phyloP scores from a whole-genome alignment of 1,139 yeast genomes.

The Taiozyma sp. region DNA sequence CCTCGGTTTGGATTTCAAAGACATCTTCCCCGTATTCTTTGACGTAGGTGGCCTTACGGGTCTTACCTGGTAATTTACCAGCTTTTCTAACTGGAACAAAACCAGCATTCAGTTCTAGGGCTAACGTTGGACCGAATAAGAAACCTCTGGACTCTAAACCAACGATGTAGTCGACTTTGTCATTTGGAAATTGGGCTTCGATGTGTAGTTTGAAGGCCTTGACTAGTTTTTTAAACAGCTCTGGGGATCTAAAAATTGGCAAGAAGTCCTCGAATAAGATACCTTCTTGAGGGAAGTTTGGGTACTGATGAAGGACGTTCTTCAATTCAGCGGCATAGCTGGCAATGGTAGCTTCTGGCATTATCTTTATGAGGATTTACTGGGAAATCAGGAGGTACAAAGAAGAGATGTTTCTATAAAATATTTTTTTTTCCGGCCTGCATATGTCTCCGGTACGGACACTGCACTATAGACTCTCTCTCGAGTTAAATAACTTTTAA shows the following conservation, averaged over 20 bases:
- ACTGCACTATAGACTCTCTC: background rate
- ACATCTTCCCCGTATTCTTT: constrained; percentile 92
- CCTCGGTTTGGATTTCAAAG: constrained; percentile 83
- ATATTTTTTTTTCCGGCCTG: background rate
- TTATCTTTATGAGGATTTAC: background rate
- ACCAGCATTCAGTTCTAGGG: constrained; percentile 82
- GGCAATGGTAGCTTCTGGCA: constrained; percentile 21
- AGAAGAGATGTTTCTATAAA: background rate
- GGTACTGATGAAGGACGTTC: constrained; percentile 71
- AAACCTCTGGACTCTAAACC: constrained; percentile 98
- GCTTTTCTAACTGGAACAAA: constrained; percentile 93
- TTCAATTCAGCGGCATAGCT: constrained; percentile 55
- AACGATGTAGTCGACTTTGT: constrained; percentile 78
- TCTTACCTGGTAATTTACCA: constrained; percentile 91
- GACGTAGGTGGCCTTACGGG: constrained; percentile 63
- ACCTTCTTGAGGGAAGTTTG: constrained; percentile 93
- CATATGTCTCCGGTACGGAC: background rate
- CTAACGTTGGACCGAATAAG: constrained; percentile 91
- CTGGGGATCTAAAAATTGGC: constrained; percentile 85
- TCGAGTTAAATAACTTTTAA: background rate
- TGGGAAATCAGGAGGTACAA: background rate
- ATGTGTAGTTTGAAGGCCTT: constrained; percentile 77
- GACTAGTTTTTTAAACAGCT: constrained; percentile 70
- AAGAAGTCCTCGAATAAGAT: constrained; percentile 90
- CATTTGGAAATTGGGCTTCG: constrained; percentile 42